Evolutionary conservation across 148 eudicot genomes (phyloP), one percentile per base, ranked within the genome.

Genomic region (Nepenthes gracilis): DNA sequence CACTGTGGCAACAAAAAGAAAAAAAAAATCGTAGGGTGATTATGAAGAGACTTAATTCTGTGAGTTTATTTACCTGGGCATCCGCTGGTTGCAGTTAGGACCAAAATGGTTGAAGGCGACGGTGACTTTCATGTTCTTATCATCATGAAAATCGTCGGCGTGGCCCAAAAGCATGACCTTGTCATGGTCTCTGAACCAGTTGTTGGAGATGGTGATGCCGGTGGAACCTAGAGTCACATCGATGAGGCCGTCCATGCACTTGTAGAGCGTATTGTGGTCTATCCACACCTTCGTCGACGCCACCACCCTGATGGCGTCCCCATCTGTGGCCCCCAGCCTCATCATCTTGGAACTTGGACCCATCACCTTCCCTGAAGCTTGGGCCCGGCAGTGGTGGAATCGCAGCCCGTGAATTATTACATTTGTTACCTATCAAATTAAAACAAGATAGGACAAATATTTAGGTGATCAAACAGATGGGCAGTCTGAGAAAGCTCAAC

Each of bases 151-250:
- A 10, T 77, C 83, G 64, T 90, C 97, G n/a, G 80, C 86, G 47
- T 90, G 95, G 9, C 97, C 95, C 50, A 90, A 74, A 38, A 90
- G 84, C 88, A 83, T 85, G 56, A 92, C 96, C 73, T 87, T 92
- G 65, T 92, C 69, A 54, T 91, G 96, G 60, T 78, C 74, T 47
- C 74, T 72, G 59, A 92, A 82, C 90, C 96, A 80, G 61, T 85
- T 85, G 80, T 91, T 91, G 12, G 96, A 83, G 43, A 87, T 83
- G 34, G 96, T 92, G 32, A 92, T 72, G n/a, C 59, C 70, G 47
- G 88, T 83, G 4, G 90, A 88, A 3, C 97, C 90, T 1, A 80
- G 71, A 2, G 94, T 92, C 47, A 87, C 90, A 50, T 92, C 97
- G 8, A 92, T 73, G 13, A 92, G 81, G 4, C 96, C 97, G 56